Evolutionary conservation across 169 alveolate species (phyloP).

Genomic region (Cryptosporidium felis): DNA sequence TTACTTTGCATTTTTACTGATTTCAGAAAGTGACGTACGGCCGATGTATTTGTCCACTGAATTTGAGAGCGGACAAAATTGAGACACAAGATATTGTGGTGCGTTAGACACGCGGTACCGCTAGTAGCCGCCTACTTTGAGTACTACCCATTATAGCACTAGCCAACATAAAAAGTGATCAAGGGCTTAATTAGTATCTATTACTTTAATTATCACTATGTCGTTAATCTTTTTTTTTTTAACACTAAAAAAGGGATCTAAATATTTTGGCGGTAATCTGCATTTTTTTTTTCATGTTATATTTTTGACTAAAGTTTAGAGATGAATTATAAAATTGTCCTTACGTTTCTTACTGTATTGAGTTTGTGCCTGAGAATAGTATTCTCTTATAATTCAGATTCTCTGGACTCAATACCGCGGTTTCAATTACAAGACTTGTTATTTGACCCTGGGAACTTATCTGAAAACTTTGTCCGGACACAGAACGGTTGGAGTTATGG

Average conservation of each 20-base stretch:
- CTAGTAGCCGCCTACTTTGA: constrained; percentile 6
- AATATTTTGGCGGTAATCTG: constrained; percentile 45
- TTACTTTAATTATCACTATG: too few species aligned
- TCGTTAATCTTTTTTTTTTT: too few species aligned
- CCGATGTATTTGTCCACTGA: not conserved
- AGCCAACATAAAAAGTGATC: too few species aligned
- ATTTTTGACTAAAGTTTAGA: not conserved
- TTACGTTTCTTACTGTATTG: not conserved
- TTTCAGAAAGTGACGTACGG: not conserved
- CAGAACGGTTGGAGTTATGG: constrained; percentile 31
- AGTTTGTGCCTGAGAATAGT: not conserved
- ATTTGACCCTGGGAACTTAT: not conserved
- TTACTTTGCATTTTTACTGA: constrained; percentile 8
- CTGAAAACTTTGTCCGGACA: constrained; percentile 36
- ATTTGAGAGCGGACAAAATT: constrained; percentile 4
- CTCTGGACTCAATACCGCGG: constrained; percentile 4
- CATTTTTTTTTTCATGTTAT: not conserved
- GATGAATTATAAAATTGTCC: not conserved
- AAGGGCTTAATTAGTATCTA: too few species aligned
- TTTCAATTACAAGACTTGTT: constrained; percentile 13
- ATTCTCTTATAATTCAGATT: not conserved
- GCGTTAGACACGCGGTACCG: not conserved
- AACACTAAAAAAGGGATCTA: too few species aligned
- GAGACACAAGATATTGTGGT: not conserved
- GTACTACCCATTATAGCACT: too few species aligned